Conservation (phyloP, 148 eudicot species). For the Rhododendron henanense region DNA sequence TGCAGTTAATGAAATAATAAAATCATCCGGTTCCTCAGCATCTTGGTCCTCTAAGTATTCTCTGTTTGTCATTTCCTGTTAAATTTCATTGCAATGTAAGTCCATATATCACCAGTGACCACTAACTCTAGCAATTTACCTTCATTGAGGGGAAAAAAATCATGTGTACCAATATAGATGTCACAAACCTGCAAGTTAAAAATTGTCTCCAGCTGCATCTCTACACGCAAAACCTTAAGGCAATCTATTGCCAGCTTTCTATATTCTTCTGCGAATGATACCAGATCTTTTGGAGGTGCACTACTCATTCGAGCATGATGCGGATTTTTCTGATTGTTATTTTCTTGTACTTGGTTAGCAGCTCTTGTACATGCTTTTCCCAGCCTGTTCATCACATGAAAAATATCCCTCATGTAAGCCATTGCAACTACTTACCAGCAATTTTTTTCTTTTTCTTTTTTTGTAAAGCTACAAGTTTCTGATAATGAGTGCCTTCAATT, state of each 20-base stretch:
- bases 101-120: constrained; percentile 6
- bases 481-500: not conserved
- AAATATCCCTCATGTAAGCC: constrained; percentile 3
- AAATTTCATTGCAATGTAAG: constrained; percentile 20
- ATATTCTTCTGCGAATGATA: constrained; percentile 88
- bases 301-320: constrained; percentile 54
- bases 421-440: not conserved
- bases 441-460: not conserved
- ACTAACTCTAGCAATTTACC: not conserved
- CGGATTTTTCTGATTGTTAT: constrained; percentile 34
- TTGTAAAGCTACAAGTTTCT: not conserved
- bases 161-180: not conserved
- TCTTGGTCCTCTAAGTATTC: constrained; percentile 95
- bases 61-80: constrained; percentile 79
- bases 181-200: constrained; percentile 90
- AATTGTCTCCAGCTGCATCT: constrained; percentile 93
- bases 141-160: not conserved
- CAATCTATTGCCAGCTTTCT: constrained; percentile 93
- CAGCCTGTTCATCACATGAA: constrained; percentile 44
- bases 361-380: constrained; percentile 60
- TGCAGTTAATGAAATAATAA: constrained; percentile 80
- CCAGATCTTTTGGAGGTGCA: constrained; percentile 59
- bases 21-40: constrained; percentile 99
- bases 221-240: constrained; percentile 93
- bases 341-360: constrained; percentile 55